phyloP scores from a whole-genome alignment of 2,329 filamentous ascomycete genomes.

The Sordariomycetes sp. region DNA sequence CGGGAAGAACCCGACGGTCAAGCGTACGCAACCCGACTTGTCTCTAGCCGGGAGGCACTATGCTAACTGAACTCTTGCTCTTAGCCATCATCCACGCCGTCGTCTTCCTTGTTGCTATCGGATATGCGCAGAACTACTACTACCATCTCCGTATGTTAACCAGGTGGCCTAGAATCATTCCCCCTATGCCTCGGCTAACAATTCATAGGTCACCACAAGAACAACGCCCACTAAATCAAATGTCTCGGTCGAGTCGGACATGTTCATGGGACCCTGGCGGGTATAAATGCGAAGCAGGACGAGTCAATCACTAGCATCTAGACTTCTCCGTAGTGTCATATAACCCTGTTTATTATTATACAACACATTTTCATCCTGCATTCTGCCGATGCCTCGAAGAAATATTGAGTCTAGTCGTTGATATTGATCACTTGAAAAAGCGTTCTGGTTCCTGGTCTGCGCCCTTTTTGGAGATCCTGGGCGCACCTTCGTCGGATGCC shows the following conservation, averaged over 20 bases:
- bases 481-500: background rate
- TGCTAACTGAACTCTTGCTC: conserved; percentile 10
- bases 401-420: background rate
- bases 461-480: background rate
- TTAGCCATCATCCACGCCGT: conserved; percentile 83
- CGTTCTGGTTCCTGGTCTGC: background rate
- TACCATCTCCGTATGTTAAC: conserved; percentile 90
- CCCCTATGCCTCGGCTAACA: conserved; percentile 12
- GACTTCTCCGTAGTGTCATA: background rate
- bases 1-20: conserved; percentile 80
- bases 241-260: background rate
- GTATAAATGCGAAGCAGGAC: conserved; percentile 9
- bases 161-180: background rate
- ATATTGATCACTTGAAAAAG: background rate
- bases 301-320: background rate
- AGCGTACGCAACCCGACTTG: conserved; percentile 53
- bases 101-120: conserved; percentile 64
- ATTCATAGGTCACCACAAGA: conserved; percentile 91
- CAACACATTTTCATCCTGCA: background rate
- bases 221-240: conserved; percentile 81
- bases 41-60: conserved; percentile 14
- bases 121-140: conserved; percentile 99
- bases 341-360: conserved; percentile 1
- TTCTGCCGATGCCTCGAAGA: background rate
- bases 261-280: conserved; percentile 5